Percentiles rank a stretch among this genome's conserved stretches.
These are phyloP conservation scores for Corymbia maculata DNA, from an alignment of 345 rosid genomes.

Conservation along the genomic window DNA sequence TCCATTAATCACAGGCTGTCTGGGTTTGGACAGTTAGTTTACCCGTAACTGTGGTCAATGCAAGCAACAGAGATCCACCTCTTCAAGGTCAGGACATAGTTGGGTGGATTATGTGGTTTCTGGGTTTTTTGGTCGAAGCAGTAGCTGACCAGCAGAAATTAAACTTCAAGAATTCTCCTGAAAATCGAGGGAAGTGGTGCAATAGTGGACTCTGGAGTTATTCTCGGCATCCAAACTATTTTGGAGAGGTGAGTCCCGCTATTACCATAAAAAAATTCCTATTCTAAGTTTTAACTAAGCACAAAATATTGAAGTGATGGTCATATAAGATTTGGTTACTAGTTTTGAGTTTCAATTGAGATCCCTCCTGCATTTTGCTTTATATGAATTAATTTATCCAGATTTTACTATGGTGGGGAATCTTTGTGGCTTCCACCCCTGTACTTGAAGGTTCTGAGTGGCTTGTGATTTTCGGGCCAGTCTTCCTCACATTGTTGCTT, in stretches of 20 bases:
- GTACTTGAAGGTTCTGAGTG: constrained; percentile 70
- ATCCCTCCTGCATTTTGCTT: neutral
- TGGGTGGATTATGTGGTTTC: constrained; percentile 84
- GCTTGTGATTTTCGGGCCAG: constrained; percentile 77
- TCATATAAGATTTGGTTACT: neutral
- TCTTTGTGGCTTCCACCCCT: constrained; percentile 67
- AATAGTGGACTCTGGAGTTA: constrained; percentile 74
- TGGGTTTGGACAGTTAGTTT: constrained; percentile 97
- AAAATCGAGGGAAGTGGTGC: constrained; percentile 84
- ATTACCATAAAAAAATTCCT: neutral
- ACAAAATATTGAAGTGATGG: neutral
- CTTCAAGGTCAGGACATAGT: constrained; percentile 53
- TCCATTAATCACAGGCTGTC: constrained; percentile 44
- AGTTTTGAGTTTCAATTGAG: neutral
- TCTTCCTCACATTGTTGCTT: constrained; percentile 76
- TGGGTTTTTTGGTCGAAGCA: constrained; percentile 60
- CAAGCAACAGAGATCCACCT: constrained; percentile 58
- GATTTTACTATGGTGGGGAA: constrained; percentile 93
- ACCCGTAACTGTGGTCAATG: constrained; percentile 84
- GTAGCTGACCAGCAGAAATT: constrained; percentile 85
- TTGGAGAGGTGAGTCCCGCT: constrained; percentile 63
- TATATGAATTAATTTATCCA: constrained; percentile 4
- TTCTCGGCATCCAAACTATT: constrained; percentile 90
- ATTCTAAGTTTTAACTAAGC: neutral
- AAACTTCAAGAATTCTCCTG: constrained; percentile 60